Conservation (phyloP, 495 filamentous ascomycete genomes). For the Trichoderma orchidacearum region DNA sequence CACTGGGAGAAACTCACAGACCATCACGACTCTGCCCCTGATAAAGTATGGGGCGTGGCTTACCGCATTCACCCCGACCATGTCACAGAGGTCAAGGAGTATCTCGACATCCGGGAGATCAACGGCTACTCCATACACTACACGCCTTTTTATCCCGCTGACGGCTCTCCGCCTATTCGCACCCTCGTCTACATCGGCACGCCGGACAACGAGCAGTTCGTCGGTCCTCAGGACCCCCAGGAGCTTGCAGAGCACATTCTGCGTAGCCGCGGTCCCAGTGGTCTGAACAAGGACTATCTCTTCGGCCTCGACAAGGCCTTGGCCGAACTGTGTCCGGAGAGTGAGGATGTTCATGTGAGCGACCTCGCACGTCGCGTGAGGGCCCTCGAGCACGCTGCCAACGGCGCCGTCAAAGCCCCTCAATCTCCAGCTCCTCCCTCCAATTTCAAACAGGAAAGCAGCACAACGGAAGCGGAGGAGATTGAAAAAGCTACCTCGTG, state of each 20-base stretch:
- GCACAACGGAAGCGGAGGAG: slow-evolving; percentile 46
- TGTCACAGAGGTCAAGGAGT: slow-evolving; percentile 65
- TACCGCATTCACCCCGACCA: slow-evolving; percentile 70
- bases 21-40: slow-evolving; percentile 40
- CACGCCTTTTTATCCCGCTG: slow-evolving; percentile 60
- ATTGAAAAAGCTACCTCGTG: slow-evolving; percentile 30
- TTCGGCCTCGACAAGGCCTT: slow-evolving; percentile 69
- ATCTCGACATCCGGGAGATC: slow-evolving; percentile 94
- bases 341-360: slow-evolving; percentile 71
- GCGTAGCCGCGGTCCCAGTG: slow-evolving; percentile 65
- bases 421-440: background rate
- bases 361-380: slow-evolving; percentile 44
- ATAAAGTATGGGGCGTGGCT: slow-evolving; percentile 78
- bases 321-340: slow-evolving; percentile 57
- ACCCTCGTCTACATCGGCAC: slow-evolving; percentile 89
- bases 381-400: slow-evolving; percentile 29
- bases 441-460: slow-evolving; percentile 31
- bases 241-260: slow-evolving; percentile 76
- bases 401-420: slow-evolving; percentile 6
- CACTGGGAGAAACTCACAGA: slow-evolving; percentile 76
- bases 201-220: slow-evolving; percentile 86
- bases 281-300: slow-evolving; percentile 84
- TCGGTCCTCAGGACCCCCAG: slow-evolving; percentile 68
- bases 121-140: slow-evolving; percentile 90
- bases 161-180: slow-evolving; percentile 24